Base-by-base conservation (phyloP, 2,329 filamentous ascomycete species). In the Phaeophleospora eucalypticola region DNA sequence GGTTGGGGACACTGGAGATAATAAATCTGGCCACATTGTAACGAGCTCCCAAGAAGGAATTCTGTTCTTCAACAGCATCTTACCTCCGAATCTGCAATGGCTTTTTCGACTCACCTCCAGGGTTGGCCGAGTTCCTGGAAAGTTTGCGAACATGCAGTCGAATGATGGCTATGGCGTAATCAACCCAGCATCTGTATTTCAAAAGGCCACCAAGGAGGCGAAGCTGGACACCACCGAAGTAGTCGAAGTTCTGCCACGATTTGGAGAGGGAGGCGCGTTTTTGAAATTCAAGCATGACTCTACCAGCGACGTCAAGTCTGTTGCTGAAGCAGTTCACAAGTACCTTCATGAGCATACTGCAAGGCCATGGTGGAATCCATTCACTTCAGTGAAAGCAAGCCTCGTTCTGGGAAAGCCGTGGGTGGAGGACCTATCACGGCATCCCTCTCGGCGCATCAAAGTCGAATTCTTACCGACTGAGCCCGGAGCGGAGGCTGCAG, bases 191-290 rank as follows among this genome's bases (percentile, higher is more conserved):
- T 68, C 69, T 24, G 72, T 84, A 15, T 70, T 82, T 12, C 68
- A 78, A 37, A 77, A 61, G 32, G 64, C 62, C 16, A 52, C 54
- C 42, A 57, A 61, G 46, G 50, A 53, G 21, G 60, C 52, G 17
- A 54, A 57, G 12, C 51, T 63, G 8, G 55, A 53, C 2, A 52
- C 59, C 8, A 58, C 95, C 39, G 82, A 84, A 48, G 81, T 95
- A 38, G 87, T 83, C 2, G 85, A 95, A 60, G 84, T 96, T 14
- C 68, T 96, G 15, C 89, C 90, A 0, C 79, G 89, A 2, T 74
- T 94, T 20, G 90, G 94, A 60, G 93, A 98, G 63, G 93, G 93
- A 14, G 93, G 93, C 10, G 89, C 88, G 0, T 97, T 94, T 65
- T 83, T 97, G 65, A 96, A 94, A 66, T 89, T 94, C 63, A 78